These are phyloP conservation scores for Cryptosporidium viatorum DNA, from an alignment of 169 alveolate species.

Conservation along the genomic window DNA sequence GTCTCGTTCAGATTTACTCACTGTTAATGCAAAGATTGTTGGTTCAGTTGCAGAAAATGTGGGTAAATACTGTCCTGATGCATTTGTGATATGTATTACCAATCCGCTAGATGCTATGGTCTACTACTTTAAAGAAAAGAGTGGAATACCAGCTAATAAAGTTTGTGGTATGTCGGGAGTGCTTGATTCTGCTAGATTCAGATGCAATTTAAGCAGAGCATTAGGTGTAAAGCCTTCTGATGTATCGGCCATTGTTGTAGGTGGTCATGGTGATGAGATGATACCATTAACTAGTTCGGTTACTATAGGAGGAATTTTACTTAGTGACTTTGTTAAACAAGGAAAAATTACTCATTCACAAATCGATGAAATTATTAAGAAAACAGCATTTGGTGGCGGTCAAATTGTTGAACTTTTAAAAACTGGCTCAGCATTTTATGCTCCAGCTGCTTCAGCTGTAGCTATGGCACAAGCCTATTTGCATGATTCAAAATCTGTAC, in stretches of 20 bases:
- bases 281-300: slow-evolving; percentile 83
- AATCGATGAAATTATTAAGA: slow-evolving; percentile 79
- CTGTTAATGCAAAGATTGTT: slow-evolving; percentile 84
- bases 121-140: slow-evolving; percentile 80
- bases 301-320: slow-evolving; percentile 84
- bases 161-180: slow-evolving; percentile 89
- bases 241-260: slow-evolving; percentile 85
- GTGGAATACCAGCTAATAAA: slow-evolving; percentile 85
- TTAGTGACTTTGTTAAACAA: slow-evolving; percentile 78
- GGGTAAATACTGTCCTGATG: slow-evolving; percentile 84
- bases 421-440: slow-evolving; percentile 83
- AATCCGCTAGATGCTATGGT: slow-evolving; percentile 90
- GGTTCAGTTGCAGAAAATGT: slow-evolving; percentile 87
- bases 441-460: slow-evolving; percentile 83
- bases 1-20: slow-evolving; percentile 87
- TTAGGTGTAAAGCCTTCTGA: slow-evolving; percentile 83
- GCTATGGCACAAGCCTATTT: slow-evolving; percentile 83
- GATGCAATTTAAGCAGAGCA: slow-evolving; percentile 82
- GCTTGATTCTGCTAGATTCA: slow-evolving; percentile 87
- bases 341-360: slow-evolving; percentile 76
- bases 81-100: slow-evolving; percentile 87
- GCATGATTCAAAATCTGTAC: slow-evolving; percentile 83
- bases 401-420: slow-evolving; percentile 79
- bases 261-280: slow-evolving; percentile 91
- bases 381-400: slow-evolving; percentile 81